Percentiles rank a stretch among this genome's conserved stretches.
Evolutionary conservation across 169 alveolate species (phyloP).

Genomic region (Fabrea salina): DNA sequence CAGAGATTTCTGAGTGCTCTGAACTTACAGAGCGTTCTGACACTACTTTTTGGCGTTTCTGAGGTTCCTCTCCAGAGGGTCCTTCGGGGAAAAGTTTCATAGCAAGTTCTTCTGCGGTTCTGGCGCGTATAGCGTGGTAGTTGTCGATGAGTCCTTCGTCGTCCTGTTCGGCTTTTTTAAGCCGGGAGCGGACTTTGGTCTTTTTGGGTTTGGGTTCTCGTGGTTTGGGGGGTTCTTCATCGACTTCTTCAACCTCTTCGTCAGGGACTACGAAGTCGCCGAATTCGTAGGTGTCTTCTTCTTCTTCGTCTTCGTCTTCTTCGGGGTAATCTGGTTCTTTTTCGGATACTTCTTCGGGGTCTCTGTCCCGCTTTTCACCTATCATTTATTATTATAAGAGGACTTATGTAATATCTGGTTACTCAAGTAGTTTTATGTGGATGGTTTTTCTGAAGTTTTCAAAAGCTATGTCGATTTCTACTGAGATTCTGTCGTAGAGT

Average conservation of each 20-base stretch:
- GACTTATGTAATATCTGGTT: too few species aligned
- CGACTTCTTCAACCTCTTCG: neutral
- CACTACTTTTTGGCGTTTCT: too few species aligned
- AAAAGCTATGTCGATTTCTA: neutral
- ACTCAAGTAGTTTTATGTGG: neutral
- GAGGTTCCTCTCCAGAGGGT: too few species aligned
- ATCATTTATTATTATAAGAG: too few species aligned
- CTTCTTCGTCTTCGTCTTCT: neutral
- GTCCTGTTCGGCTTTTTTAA: neutral
- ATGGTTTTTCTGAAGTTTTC: conserved; percentile 29
- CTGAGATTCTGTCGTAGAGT: neutral
- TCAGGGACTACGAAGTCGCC: conserved; percentile 24
- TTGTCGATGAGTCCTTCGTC: neutral
- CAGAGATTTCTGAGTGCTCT: too few species aligned
- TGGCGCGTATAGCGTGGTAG: neutral
- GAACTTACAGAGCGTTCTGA: too few species aligned
- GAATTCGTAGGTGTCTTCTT: neutral
- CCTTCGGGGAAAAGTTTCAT: neutral
- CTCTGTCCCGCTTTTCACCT: conserved; percentile 5
- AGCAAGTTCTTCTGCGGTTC: neutral
- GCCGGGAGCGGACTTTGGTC: neutral
- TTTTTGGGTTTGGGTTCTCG: neutral
- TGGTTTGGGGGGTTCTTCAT: too few species aligned
- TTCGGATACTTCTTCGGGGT: neutral
- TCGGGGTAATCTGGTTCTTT: neutral